Evolutionary conservation across 495 filamentous ascomycete genomes (phyloP), one percentile per base, ranked within the genome.

Genomic region (Neurospora terricola): DNA sequence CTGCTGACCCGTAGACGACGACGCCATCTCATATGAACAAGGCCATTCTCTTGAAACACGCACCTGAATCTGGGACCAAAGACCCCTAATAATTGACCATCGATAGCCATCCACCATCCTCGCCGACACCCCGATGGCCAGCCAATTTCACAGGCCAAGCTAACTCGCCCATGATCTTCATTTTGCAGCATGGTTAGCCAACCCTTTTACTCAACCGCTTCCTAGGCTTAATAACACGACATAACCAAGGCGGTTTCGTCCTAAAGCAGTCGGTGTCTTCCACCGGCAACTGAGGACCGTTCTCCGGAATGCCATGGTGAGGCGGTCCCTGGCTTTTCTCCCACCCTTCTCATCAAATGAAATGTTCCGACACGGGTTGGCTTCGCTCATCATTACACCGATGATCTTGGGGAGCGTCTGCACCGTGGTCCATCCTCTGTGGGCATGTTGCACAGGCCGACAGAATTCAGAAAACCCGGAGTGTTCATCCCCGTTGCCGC

Each of bases 261-360:
- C 21, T 27, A n/a, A 42, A 21, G 38, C 18, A 69, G 45, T 76
- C 78, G 74, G 78, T 74, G 77, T 38, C 66, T 70, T 7, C 9
- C 45, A n/a, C 70, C 75, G 75, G 78, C 75, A 80, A 72, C 73
- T 78, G 76, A 76, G 77, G 73, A 75, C 74, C 74, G 78, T 69
- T 40, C 70, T 72, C 77, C 77, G 74, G 38, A 27, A 38, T 69
- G 34, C 21, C 38, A 16, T 70, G 38, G 21, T 69, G 42, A 70
- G 38, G 43, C 42, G 21, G 45, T 43, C 69, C 37, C 71, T 62
- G 43, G 69, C 59, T 45, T 69, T 72, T 70, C 69, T 71, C 40
- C 23, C 70, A 43, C n/a, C 5, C 48, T 59, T 59, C 48, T 71
- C 42, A 36, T 71, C 30, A 43, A 34, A 66, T 36, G 23, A 66